Percentiles rank a stretch among this genome's conserved stretches.
Evolutionary conservation across 2,329 filamentous ascomycete genomes (phyloP).

Genomic region (Conoideocrella luteorostrata): DNA sequence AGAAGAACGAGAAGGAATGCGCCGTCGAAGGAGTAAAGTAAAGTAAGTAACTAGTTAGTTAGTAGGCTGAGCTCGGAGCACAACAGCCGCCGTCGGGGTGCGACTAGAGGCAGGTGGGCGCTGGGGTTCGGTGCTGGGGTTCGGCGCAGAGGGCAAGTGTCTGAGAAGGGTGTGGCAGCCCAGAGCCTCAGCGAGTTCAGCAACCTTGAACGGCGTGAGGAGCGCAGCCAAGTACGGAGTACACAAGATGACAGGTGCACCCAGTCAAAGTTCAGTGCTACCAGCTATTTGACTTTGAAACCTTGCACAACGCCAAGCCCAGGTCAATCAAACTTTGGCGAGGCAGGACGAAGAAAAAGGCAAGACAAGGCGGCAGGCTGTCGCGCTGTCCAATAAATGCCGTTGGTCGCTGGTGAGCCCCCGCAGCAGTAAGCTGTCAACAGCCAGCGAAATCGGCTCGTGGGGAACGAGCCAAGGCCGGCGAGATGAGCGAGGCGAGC

Average conservation of each 20-base stretch:
- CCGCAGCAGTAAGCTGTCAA: too few species aligned
- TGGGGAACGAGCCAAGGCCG: conserved; percentile 10
- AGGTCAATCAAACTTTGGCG: background rate
- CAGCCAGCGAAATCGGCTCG: conserved; percentile 17
- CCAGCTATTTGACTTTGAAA: background rate
- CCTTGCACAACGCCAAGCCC: conserved; percentile 4
- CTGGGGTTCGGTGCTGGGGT: too few species aligned
- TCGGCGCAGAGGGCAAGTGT: too few species aligned
- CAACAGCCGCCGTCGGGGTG: background rate
- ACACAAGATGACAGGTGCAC: background rate
- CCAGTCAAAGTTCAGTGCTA: background rate
- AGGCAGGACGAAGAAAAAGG: background rate
- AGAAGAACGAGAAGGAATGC: background rate
- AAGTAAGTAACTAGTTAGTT: background rate
- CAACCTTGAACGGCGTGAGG: too few species aligned
- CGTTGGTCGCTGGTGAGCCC: conserved; percentile 6
- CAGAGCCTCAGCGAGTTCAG: too few species aligned
- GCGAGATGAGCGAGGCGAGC: background rate
- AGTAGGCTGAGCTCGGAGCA: background rate
- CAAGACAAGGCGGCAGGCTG: background rate
- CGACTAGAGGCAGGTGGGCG: too few species aligned
- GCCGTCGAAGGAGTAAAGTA: background rate
- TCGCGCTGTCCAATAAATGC: conserved; percentile 12
- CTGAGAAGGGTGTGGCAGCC: too few species aligned
- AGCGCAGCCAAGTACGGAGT: too few species aligned